Percentiles rank a stretch among this genome's conserved stretches.
Evolutionary conservation across 2,329 filamentous ascomycete species (phyloP).

Genomic region (Bimuria novae-zelandiae): DNA sequence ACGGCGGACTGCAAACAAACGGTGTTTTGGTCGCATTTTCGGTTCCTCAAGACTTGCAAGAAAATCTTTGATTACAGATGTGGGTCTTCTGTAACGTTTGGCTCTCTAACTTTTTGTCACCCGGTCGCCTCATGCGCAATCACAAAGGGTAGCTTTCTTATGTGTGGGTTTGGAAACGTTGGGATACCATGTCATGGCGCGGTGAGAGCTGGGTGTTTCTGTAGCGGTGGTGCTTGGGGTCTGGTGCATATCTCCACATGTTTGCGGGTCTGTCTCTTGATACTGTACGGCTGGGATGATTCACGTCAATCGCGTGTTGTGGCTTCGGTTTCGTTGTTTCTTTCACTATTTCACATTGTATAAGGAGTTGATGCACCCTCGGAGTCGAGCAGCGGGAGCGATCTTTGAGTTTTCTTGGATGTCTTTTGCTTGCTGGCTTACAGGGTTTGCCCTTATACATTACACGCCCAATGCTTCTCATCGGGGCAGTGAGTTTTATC

Average conservation of each 20-base stretch:
- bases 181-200: slow-evolving; percentile 41
- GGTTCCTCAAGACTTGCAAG: slow-evolving; percentile 36
- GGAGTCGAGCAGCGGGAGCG: slow-evolving; percentile 20
- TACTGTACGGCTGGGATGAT: slow-evolving; percentile 49
- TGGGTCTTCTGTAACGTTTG: slow-evolving; percentile 42
- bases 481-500: slow-evolving; percentile 42
- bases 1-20: slow-evolving; percentile 45
- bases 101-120: slow-evolving; percentile 37
- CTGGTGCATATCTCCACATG: slow-evolving; percentile 39
- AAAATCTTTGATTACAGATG: slow-evolving; percentile 43
- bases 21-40: slow-evolving; percentile 46
- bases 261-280: slow-evolving; percentile 34
- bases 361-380: slow-evolving; percentile 34
- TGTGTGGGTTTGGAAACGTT: slow-evolving; percentile 45
- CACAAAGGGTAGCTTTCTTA: slow-evolving; percentile 49
- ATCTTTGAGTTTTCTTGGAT: slow-evolving; percentile 38
- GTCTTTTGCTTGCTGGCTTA: slow-evolving; percentile 26
- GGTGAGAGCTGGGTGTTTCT: neutral
- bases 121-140: slow-evolving; percentile 31
- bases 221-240: slow-evolving; percentile 38
- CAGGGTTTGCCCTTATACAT: slow-evolving; percentile 31
- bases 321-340: slow-evolving; percentile 23
- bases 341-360: slow-evolving; percentile 28
- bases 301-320: slow-evolving; percentile 38
- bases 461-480: slow-evolving; percentile 35